phyloP scores from a whole-genome alignment of 192 early-diverging fungal genomes.

The Podila minutissima region DNA sequence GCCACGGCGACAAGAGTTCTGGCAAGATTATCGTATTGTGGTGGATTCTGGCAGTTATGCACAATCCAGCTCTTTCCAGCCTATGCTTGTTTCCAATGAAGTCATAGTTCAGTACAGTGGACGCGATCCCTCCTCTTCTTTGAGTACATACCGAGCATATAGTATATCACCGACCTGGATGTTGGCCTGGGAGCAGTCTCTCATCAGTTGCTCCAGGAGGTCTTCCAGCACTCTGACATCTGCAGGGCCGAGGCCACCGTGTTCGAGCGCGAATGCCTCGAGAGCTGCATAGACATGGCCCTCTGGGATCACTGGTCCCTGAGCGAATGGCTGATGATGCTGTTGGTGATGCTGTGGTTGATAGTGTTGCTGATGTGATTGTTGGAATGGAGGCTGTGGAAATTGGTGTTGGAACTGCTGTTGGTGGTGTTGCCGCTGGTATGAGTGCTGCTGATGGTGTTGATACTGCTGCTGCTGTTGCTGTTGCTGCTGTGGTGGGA shows the following conservation, averaged over 20 bases:
- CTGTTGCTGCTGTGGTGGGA: neutral
- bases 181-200: slow-evolving; percentile 63
- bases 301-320: neutral
- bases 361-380: neutral
- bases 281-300: slow-evolving; percentile 21
- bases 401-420: neutral
- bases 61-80: slow-evolving; percentile 63
- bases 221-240: slow-evolving; percentile 36
- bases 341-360: slow-evolving; percentile 2
- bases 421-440: neutral
- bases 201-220: slow-evolving; percentile 58
- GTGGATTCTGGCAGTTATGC: slow-evolving; percentile 51
- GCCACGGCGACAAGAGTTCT: slow-evolving; percentile 55
- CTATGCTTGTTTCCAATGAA: slow-evolving; percentile 25
- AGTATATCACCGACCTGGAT: slow-evolving; percentile 52
- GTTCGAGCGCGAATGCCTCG: slow-evolving; percentile 21
- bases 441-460: neutral
- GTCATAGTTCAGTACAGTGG: neutral
- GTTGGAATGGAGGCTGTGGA: neutral
- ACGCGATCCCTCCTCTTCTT: neutral
- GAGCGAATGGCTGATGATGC: neutral
- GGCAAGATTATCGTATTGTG: slow-evolving; percentile 45
- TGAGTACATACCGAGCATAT: neutral
- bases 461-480: neutral
- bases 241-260: slow-evolving; percentile 2